These are phyloP conservation scores for Fomitopsis pulvina DNA, from an alignment of 768 basidiomycete genomes.

Conservation along the genomic window DNA sequence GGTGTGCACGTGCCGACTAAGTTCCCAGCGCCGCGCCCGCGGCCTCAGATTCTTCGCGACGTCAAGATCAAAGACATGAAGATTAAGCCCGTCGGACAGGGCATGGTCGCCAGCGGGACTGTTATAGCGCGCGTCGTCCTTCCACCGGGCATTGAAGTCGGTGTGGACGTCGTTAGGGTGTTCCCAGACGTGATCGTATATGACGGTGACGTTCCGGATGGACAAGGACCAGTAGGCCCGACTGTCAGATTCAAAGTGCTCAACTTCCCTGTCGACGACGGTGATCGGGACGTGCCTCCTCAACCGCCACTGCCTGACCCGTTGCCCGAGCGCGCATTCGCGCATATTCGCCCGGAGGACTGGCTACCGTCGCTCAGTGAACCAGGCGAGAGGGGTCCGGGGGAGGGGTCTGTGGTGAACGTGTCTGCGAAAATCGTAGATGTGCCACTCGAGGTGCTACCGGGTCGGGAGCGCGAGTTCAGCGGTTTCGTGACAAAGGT, in stretches of 20 bases:
- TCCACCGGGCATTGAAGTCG: slow-evolving; percentile 61
- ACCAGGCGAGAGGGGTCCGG: slow-evolving; percentile 31
- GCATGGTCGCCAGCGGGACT: slow-evolving; percentile 62
- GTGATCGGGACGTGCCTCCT: slow-evolving; percentile 29
- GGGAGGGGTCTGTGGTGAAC: slow-evolving; percentile 45
- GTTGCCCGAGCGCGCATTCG: slow-evolving; percentile 68
- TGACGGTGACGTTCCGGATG: slow-evolving; percentile 57
- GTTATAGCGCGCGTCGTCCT: slow-evolving; percentile 61
- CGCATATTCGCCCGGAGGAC: slow-evolving; percentile 60
- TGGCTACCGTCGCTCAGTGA: slow-evolving; percentile 52
- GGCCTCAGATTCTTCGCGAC: slow-evolving; percentile 59
- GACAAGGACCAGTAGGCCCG: slow-evolving; percentile 6
- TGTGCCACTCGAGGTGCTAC: slow-evolving; percentile 71
- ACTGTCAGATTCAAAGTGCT: neutral
- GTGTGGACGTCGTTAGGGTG: slow-evolving; percentile 55
- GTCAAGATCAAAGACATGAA: slow-evolving; percentile 76
- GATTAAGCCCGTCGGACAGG: slow-evolving; percentile 41
- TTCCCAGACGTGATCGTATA: slow-evolving; percentile 75
- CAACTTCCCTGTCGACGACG: slow-evolving; percentile 3
- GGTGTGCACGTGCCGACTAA: slow-evolving; percentile 35
- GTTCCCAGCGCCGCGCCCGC: slow-evolving; percentile 63
- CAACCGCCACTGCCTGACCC: slow-evolving; percentile 56
- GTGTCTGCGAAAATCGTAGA: slow-evolving; percentile 65
- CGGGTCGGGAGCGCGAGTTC: slow-evolving; percentile 72
- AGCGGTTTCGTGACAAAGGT: slow-evolving; percentile 76